phyloP scores from a whole-genome alignment of 805 yeast species.

The Starmerella vaccinii region DNA sequence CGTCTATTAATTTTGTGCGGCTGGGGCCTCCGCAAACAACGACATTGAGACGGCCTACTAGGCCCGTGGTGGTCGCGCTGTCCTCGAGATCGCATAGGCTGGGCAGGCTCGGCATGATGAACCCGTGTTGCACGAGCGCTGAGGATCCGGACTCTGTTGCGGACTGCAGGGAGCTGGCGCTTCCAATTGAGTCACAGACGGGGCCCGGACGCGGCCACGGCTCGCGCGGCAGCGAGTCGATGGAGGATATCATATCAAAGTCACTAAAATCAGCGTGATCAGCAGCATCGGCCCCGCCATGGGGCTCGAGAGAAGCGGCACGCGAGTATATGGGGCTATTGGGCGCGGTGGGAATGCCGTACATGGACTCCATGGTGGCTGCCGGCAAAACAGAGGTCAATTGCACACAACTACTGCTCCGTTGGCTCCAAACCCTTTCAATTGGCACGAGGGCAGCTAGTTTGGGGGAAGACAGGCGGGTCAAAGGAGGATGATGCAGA shows the following conservation, averaged over 20 bases:
- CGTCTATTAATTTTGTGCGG: neutral
- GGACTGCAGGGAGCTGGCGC: neutral
- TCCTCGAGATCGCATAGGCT: neutral
- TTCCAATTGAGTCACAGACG: neutral
- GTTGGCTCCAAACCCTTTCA: neutral
- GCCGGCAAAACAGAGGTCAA: neutral
- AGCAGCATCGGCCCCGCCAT: neutral
- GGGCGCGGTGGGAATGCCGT: conserved; percentile 16
- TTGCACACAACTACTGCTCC: neutral
- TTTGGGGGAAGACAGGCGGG: neutral
- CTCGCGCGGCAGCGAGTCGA: conserved; percentile 12
- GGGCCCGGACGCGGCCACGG: conserved; percentile 3
- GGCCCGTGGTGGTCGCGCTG: neutral
- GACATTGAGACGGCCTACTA: conserved; percentile 1
- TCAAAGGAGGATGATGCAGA: neutral
- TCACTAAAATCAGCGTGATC: conserved; percentile 10
- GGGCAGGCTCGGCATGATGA: conserved; percentile 17
- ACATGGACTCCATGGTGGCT: conserved; percentile 1
- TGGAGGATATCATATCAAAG: conserved; percentile 15
- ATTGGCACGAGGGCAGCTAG: neutral
- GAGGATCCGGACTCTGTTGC: neutral
- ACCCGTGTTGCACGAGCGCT: conserved; percentile 1
- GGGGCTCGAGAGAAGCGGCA: neutral
- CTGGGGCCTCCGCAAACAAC: conserved; percentile 1
- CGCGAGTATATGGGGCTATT: conserved; percentile 12